Evolutionary conservation across 257 asterid species (phyloP).

Genomic region (Linaria vulgaris): DNA sequence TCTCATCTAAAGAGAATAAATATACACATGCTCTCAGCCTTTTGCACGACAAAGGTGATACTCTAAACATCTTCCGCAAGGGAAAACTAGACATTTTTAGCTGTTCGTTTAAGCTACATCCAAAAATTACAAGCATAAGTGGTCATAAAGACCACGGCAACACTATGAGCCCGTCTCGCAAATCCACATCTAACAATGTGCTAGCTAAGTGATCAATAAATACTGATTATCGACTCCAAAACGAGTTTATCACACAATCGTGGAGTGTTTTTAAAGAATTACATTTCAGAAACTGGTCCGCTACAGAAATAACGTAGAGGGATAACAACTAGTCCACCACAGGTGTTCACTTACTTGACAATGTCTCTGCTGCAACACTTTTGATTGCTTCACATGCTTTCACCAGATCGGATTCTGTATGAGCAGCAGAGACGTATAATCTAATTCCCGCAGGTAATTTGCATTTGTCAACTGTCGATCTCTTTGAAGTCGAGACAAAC

Average conservation of each 20-base stretch:
- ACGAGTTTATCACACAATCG: not conserved
- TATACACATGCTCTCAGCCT: no score
- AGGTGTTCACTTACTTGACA: slow-evolving; percentile 37
- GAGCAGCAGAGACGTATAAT: slow-evolving; percentile 71
- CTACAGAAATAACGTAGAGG: not conserved
- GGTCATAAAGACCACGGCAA: no score
- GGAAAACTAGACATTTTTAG: no score
- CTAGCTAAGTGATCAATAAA: not conserved
- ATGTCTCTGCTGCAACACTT: slow-evolving; percentile 41
- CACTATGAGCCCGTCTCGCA: no score
- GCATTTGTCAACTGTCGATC: slow-evolving; percentile 84
- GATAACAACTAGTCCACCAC: not conserved
- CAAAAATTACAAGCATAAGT: no score
- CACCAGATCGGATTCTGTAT: slow-evolving; percentile 63
- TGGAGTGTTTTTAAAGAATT: not conserved
- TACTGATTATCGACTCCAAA: not conserved
- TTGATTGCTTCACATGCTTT: slow-evolving; percentile 68
- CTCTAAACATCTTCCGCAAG: no score
- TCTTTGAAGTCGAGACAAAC: slow-evolving; percentile 64
- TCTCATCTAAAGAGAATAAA: no score
- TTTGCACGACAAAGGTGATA: no score
- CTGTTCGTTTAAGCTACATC: no score
- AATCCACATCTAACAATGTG: not conserved
- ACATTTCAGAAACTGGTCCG: not conserved
- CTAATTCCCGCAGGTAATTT: slow-evolving; percentile 75